Conservation (phyloP, 495 filamentous ascomycete species). For the Penicillium atrosanguineum region DNA sequence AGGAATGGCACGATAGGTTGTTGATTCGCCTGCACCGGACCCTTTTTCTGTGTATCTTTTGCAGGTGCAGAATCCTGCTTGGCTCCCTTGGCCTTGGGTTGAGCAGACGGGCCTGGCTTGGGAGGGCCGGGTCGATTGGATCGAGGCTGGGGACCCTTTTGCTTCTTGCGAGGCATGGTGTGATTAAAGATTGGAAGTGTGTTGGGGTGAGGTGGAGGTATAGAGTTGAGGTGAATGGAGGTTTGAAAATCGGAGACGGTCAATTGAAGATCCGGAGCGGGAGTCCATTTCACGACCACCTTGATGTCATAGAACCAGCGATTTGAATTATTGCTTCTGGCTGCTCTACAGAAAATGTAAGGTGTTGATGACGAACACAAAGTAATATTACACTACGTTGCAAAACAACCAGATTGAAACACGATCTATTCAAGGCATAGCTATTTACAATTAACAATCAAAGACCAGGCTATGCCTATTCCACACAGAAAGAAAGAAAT, state of each 20-base stretch:
- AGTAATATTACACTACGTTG: no score
- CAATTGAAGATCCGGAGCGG: conserved; percentile 24
- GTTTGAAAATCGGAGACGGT: conserved; percentile 10
- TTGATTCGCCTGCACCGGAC: conserved; percentile 27
- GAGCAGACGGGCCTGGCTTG: conserved; percentile 4
- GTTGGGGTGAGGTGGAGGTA: not conserved
- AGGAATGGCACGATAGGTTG: conserved; percentile 72
- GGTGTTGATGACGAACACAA: no score
- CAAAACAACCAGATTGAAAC: not conserved
- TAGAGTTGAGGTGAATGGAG: not conserved
- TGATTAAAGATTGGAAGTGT: not conserved
- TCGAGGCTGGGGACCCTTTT: conserved; percentile 14
- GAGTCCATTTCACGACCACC: not conserved
- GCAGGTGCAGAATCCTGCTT: not conserved
- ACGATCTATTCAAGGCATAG: conserved; percentile 29
- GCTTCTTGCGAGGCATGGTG: conserved; percentile 23
- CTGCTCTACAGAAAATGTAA: no score
- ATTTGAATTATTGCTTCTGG: not conserved
- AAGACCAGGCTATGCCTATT: conserved; percentile 26
- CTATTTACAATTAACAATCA: conserved; percentile 25
- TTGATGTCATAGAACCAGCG: not conserved
- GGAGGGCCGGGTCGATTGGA: conserved; percentile 5
- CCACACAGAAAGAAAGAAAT: conserved; percentile 6
- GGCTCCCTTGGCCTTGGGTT: conserved; percentile 4
- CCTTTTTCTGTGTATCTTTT: conserved; percentile 14